These are phyloP conservation scores for Edaphochlamys debaryana DNA, from an alignment of 139 green algal species.

Conservation along the genomic window DNA sequence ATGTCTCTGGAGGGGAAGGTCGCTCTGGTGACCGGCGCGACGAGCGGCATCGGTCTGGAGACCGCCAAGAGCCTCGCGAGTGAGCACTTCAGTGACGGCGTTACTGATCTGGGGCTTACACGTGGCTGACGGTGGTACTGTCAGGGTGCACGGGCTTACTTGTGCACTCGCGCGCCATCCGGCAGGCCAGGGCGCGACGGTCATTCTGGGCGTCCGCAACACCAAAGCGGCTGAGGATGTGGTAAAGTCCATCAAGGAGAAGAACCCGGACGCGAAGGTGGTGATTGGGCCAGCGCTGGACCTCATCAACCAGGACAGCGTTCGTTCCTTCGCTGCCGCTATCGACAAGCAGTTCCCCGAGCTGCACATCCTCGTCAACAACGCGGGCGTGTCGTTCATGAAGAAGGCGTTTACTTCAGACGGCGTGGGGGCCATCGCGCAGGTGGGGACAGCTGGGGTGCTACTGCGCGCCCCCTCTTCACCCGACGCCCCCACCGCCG, in stretches of 20 bases:
- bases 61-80: slow-evolving; percentile 64
- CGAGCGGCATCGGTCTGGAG: slow-evolving; percentile 67
- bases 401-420: slow-evolving; percentile 49
- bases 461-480: neutral
- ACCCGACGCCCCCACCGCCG: too few relatives aligned
- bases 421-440: slow-evolving; percentile 55
- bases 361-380: slow-evolving; percentile 65
- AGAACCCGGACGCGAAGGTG: slow-evolving; percentile 35
- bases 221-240: slow-evolving; percentile 51
- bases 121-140: too few relatives aligned
- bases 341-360: slow-evolving; percentile 42
- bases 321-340: slow-evolving; percentile 56
- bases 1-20: slow-evolving; percentile 62
- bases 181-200: slow-evolving; percentile 55
- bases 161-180: neutral
- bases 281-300: slow-evolving; percentile 60
- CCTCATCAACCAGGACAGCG: slow-evolving; percentile 61
- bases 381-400: slow-evolving; percentile 62
- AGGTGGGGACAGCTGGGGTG: slow-evolving; percentile 48
- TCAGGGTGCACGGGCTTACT: neutral
- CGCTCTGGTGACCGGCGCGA: slow-evolving; percentile 70
- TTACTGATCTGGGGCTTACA: too few relatives aligned
- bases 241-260: slow-evolving; percentile 53
- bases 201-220: slow-evolving; percentile 72
- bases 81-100: neutral